phyloP scores from a whole-genome alignment of 2,329 filamentous ascomycete genomes.

The Clathrospora elynae region DNA sequence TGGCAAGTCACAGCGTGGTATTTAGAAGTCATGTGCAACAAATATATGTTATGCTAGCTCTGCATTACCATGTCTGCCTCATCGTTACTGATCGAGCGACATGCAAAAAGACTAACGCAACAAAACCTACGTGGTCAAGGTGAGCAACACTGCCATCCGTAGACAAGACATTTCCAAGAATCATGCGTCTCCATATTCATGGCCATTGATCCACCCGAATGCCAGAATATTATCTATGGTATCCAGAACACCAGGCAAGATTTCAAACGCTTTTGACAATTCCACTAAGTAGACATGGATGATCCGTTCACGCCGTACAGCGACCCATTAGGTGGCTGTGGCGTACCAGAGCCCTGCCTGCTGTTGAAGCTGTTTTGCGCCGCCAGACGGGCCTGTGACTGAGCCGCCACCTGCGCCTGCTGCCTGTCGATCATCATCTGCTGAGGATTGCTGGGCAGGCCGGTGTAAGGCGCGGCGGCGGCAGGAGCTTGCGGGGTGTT shows the following conservation, averaged over 20 bases:
- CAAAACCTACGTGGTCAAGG: too few species aligned
- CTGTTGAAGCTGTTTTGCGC: conserved; percentile 44
- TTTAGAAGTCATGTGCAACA: too few species aligned
- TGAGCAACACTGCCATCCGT: too few species aligned
- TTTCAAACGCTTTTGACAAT: conserved; percentile 4
- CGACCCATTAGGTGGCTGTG: conserved; percentile 42
- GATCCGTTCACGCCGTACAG: conserved; percentile 15
- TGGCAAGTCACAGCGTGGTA: background rate
- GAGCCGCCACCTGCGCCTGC: conserved; percentile 37
- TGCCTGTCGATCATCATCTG: conserved; percentile 46
- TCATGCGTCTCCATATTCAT: conserved; percentile 1
- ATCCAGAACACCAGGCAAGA: conserved; percentile 19
- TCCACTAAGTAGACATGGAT: conserved; percentile 31
- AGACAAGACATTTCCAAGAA: conserved; percentile 3
- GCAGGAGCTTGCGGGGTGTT: conserved; percentile 37
- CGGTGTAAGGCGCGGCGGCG: conserved; percentile 28
- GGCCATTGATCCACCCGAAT: conserved; percentile 15
- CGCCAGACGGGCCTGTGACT: conserved; percentile 45
- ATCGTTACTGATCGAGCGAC: too few species aligned
- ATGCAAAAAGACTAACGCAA: too few species aligned
- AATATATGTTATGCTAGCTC: too few species aligned
- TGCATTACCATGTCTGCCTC: too few species aligned
- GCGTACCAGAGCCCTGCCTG: conserved; percentile 44
- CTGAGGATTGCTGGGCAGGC: conserved; percentile 35
- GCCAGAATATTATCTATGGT: conserved; percentile 22